Evolutionary conservation across 352 stramenopile species (phyloP), one percentile per base, ranked within the genome.

Genomic region (Globisporangium rhizosaccharum): DNA sequence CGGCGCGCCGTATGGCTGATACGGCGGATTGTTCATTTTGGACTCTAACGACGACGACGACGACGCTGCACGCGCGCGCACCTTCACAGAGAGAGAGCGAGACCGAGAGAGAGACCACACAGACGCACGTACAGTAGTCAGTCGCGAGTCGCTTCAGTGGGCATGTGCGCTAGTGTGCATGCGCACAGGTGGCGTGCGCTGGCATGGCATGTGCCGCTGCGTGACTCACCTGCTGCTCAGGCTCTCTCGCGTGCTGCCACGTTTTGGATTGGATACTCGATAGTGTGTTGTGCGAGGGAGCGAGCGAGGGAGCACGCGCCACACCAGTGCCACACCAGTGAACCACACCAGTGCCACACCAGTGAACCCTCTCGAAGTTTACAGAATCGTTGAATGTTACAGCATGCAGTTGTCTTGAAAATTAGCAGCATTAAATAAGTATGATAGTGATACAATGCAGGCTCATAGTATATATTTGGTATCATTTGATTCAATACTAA

Each of bases 1-100:
- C 48, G 59, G 63, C 48, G 64, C 75, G 54, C 79, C 81, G 66
- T 82, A 88, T 61, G 73, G 69, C 55, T 85, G 73, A 59, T 79
- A 85, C 52, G 75, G 75, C 67, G 73, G 54, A 39, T 61, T 61
- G 59, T 66, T 63, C 62, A 68, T 68, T 26, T 48, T 62, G 30
- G 18, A 11, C 46, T 30, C 44, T 54, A 39, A 39, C 33, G 55
- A 48, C 26, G 25, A 51, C 44, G 23, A 23, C 23, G 53, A 52
- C 57, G 48, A 30, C 42, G 45, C 45, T 48, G 30, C 42, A 44
- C 42, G 23, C 30, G 25, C 55, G 28, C 44, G 33, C 23, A 53
- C 23, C 44, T 25, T 26, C 25, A 62, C 3, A 49, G 3, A 49
- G 9, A 18, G 18, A 20, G 18, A 7, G 7, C 10, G 14, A 47